Conservation (phyloP, 2,329 filamentous ascomycete species). For the Sporothrix schenckii region DNA sequence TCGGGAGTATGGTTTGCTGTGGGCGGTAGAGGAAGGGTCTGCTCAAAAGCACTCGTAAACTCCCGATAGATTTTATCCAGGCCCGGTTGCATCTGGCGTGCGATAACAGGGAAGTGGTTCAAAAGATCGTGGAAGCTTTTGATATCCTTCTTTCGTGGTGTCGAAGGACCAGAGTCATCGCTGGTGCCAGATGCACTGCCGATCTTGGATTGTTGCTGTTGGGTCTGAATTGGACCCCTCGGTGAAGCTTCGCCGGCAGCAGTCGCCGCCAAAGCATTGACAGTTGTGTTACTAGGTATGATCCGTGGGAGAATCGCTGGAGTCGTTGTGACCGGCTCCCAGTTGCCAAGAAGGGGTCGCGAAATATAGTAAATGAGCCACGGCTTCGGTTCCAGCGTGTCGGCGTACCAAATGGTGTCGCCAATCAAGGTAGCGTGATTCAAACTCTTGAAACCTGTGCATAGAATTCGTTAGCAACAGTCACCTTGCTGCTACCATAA, state of each 20-base stretch:
- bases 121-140: constrained; percentile 88
- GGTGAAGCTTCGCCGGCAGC: constrained; percentile 31
- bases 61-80: constrained; percentile 88
- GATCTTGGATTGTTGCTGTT: constrained; percentile 35
- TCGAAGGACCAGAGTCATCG: constrained; percentile 46
- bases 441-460: constrained; percentile 81
- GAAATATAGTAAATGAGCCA: constrained; percentile 98
- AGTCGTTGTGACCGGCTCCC: constrained; percentile 73
- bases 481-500: not conserved
- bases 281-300: not conserved
- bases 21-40: constrained; percentile 76
- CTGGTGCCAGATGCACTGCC: constrained; percentile 45
- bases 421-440: constrained; percentile 85
- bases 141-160: constrained; percentile 82
- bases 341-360: constrained; percentile 78
- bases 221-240: not conserved
- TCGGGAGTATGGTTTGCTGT: constrained; percentile 63
- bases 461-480: constrained; percentile 13
- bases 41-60: constrained; percentile 82
- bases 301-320: constrained; percentile 61
- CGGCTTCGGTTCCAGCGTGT: constrained; percentile 84
- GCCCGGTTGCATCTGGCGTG: constrained; percentile 91
- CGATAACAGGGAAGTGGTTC: constrained; percentile 91
- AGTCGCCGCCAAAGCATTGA: constrained; percentile 34
- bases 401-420: constrained; percentile 85